Base-by-base conservation (phyloP, 306 rosid genomes). In the Malus sieversii region DNA sequence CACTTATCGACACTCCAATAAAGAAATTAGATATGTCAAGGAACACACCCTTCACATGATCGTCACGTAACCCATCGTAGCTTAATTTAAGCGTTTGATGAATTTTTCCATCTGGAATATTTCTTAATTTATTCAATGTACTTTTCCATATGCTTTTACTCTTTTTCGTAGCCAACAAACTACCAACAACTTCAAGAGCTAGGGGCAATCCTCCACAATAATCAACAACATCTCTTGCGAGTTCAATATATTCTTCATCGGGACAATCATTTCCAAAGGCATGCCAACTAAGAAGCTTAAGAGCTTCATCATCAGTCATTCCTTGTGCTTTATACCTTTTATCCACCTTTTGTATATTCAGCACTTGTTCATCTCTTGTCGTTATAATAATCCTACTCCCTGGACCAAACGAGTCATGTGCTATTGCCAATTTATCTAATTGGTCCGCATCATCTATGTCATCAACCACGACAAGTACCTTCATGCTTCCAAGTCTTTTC, bases 191-290 rank as follows among this genome's bases (percentile, higher is more conserved):
- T 69, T 82, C 51, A 20, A 84, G 84, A 16, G 87, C 90, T 16
- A 86, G 14, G 6, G 90, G 90, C 7, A 86, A 13, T 22, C 90
- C 88, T 11, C 80, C 65, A 63, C 76, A 77, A 10, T 79, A 82
- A 38, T 68, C 4, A 45, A 75, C 66, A 1, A 72, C 66, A 33
- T 33, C 35, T 33, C 35, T 33, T 33, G 35, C 35, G 0, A 33
- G 0, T 0, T 33, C 35, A 33, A 33, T 33, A 33, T 33, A 27
- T 27, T 27, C 1, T 33, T 33, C 0, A 0, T 33, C 35, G 35
- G 35, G 35, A 33, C 0, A 1, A 33, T 5, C 0, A 33, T 33
- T 33, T 33, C 1, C 1, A 1, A 33, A 33, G 35, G 35, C 35
- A 1, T 33, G 35, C 35, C 6, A 1, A 33, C 35, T 33, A 33